Base-by-base conservation (phyloP, 2,329 filamentous ascomycete species). In the Phialophora chinensis region DNA sequence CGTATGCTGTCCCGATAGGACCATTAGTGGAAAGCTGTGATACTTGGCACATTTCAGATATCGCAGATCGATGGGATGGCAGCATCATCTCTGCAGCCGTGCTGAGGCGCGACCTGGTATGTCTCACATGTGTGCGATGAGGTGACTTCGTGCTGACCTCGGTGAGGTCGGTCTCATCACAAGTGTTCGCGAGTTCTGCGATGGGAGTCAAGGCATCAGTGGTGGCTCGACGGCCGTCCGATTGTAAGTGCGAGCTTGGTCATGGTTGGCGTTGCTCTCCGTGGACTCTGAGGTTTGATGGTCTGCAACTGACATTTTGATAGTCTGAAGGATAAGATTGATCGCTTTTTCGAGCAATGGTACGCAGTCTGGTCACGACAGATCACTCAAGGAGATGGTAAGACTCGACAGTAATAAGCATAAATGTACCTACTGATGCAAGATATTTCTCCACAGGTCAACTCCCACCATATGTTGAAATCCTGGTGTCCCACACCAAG, bases 381-480 rank as follows among this genome's bases (percentile, higher is more conserved):
- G 17, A 86, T 88, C 62, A 83, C 84, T 42, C 83, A 82, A 55
- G 84, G 83, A 7, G 82, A 82, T 69, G 79, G 84, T 84, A 76
- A 73, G 77, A 69, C 23, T 42, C 29, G n/a, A 53, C 47, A 44
- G 14, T 29, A 20, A 31, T 8, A 7, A 5, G 4, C 33, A 31
- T 62, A 11, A 44, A 14, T 35, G 20, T 50, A 20, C 50, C 31
- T 23, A 29, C 33, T 58, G 42, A 55, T 14, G 27, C 25, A 10
- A 12, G 23, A 42, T 29, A 29, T 53, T 14, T 14, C 17, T 27
- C 38, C 38, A 27, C 31, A 38, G 27, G 20, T 29, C 47, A 66
- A 1, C 82, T 92, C 0, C 90, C 90, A 0, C 89, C 90, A 0
- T 92, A 92, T 68, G 89, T 92, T 29, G 89, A 92, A 66, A 91